Conservation (phyloP, 768 basidiomycete species). For the Amanita muscaria region DNA sequence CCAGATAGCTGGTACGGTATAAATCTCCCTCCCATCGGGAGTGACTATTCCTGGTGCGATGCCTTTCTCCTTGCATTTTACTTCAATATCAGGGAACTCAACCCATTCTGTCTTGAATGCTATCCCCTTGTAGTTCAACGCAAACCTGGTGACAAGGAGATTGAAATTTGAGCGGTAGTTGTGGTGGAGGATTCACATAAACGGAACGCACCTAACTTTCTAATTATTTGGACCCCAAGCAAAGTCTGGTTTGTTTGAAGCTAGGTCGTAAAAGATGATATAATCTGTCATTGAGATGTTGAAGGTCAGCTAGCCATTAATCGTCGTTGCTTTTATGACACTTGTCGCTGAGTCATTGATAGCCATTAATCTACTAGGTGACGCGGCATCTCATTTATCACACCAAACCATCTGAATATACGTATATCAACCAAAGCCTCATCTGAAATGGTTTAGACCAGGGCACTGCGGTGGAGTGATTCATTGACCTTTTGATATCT, state of each 20-base stretch:
- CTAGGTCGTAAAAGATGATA: slow-evolving; percentile 13
- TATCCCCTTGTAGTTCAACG: slow-evolving; percentile 26
- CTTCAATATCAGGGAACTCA: slow-evolving; percentile 40
- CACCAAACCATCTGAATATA: too few species aligned
- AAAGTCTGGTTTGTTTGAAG: slow-evolving; percentile 4
- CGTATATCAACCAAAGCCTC: too few species aligned
- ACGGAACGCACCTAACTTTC: slow-evolving; percentile 8
- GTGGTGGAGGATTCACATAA: too few species aligned
- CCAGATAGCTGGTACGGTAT: slow-evolving; percentile 39
- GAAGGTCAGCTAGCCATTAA: too few species aligned
- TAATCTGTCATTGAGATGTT: neutral
- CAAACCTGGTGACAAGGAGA: slow-evolving; percentile 19
- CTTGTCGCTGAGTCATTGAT: too few species aligned
- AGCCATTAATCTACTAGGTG: too few species aligned
- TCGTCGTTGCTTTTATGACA: too few species aligned
- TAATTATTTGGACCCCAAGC: slow-evolving; percentile 11
- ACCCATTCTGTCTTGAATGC: slow-evolving; percentile 39
- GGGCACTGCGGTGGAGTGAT: too few species aligned
- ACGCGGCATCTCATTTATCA: too few species aligned
- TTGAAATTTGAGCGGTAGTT: neutral
- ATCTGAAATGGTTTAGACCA: too few species aligned
- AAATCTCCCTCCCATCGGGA: slow-evolving; percentile 22
- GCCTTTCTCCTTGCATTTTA: slow-evolving; percentile 22
- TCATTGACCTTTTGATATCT: too few species aligned
- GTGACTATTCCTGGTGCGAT: slow-evolving; percentile 22